phyloP scores from a whole-genome alignment of 495 filamentous ascomycete genomes.

The Sordaria brevicollis region DNA sequence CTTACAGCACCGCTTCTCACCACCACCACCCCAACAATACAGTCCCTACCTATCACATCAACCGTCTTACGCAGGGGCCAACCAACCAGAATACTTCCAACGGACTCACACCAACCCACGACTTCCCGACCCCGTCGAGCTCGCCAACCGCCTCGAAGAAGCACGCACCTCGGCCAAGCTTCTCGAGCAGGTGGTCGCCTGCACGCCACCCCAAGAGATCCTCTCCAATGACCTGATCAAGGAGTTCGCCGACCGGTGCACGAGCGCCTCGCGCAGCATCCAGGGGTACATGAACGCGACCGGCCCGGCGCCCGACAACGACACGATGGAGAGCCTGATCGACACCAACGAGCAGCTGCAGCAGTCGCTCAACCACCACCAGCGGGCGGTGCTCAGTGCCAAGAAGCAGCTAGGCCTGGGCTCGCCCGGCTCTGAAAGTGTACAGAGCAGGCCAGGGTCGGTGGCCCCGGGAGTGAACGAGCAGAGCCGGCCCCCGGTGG shows the following conservation, averaged over 20 bases:
- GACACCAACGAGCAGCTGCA: slow-evolving; percentile 88
- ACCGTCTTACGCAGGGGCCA: neutral
- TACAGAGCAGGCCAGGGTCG: slow-evolving; percentile 7
- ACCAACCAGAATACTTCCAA: slow-evolving; percentile 32
- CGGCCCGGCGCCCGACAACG: slow-evolving; percentile 71
- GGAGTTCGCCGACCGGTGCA: slow-evolving; percentile 86
- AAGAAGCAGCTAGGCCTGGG: slow-evolving; percentile 36
- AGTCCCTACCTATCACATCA: neutral
- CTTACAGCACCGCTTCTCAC: neutral
- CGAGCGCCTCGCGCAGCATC: slow-evolving; percentile 63
- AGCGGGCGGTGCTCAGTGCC: slow-evolving; percentile 69
- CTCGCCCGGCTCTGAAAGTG: slow-evolving; percentile 1
- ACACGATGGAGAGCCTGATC: slow-evolving; percentile 85
- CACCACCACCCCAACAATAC: neutral
- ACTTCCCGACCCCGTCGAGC: slow-evolving; percentile 69
- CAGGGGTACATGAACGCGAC: slow-evolving; percentile 74
- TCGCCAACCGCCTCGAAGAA: slow-evolving; percentile 78
- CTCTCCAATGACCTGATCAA: slow-evolving; percentile 74
- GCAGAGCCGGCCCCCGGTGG: slow-evolving; percentile 6
- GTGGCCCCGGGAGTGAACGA: slow-evolving; percentile 14
- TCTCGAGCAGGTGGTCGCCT: slow-evolving; percentile 78
- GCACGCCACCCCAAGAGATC: slow-evolving; percentile 66
- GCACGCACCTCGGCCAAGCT: slow-evolving; percentile 82
- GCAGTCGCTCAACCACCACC: slow-evolving; percentile 66
- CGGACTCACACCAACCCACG: slow-evolving; percentile 28